These are phyloP conservation scores for Rhodotorula glutinis DNA, from an alignment of 1,284 basidiomycete genomes.

Conservation along the genomic window DNA sequence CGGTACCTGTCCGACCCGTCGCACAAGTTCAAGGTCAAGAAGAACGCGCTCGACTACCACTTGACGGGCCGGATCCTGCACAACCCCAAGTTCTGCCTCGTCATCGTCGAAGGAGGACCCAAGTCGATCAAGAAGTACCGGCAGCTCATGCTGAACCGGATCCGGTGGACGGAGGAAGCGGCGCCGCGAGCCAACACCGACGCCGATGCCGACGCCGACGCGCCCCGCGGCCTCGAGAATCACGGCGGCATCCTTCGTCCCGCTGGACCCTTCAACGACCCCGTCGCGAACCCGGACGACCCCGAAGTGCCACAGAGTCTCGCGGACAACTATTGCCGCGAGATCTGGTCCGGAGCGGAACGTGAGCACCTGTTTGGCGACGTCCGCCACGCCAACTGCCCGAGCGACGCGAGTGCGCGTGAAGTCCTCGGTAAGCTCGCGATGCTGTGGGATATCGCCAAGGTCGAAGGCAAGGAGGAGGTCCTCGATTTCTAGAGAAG, in stretches of 20 bases:
- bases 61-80: constrained; percentile 87
- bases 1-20: constrained; percentile 84
- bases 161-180: constrained; percentile 91
- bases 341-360: constrained; percentile 89
- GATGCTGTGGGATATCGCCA: constrained; percentile 91
- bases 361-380: constrained; percentile 75
- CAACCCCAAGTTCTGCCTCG: constrained; percentile 79
- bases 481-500: not conserved
- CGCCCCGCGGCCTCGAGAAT: constrained; percentile 51
- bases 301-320: constrained; percentile 56
- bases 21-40: constrained; percentile 93
- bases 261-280: constrained; percentile 47
- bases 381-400: constrained; percentile 79
- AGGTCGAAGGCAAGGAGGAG: constrained; percentile 49
- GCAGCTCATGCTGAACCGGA: constrained; percentile 78
- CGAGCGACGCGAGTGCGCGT: constrained; percentile 78
- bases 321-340: constrained; percentile 79
- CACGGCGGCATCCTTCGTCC: constrained; percentile 40
- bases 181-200: constrained; percentile 59
- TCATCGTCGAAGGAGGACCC: constrained; percentile 87
- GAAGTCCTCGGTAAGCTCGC: constrained; percentile 80
- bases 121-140: constrained; percentile 87
- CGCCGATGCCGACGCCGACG: constrained; percentile 46
- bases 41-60: constrained; percentile 87
- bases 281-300: constrained; percentile 29